Evolutionary conservation across 176 grass and related monocot genomes (phyloP).

Genomic region (Musa itinerans): DNA sequence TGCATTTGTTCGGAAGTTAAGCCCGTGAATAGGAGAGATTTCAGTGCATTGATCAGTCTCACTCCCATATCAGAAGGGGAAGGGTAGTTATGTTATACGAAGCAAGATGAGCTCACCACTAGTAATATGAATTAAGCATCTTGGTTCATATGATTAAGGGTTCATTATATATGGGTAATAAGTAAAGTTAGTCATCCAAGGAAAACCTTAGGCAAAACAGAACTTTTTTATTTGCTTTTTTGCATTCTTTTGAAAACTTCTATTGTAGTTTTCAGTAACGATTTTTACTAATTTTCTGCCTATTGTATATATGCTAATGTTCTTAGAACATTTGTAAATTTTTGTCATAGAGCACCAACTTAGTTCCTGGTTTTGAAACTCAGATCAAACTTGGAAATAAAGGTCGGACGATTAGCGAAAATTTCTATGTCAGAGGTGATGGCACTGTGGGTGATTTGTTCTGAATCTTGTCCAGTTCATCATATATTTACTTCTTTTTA

Average conservation of each 20-base stretch:
- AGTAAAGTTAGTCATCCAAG: too few relatives aligned
- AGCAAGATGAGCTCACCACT: too few relatives aligned
- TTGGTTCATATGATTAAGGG: too few relatives aligned
- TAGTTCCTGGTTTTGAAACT: neutral
- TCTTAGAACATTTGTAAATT: neutral
- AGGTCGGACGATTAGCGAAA: slow-evolving; percentile 18
- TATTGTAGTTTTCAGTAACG: neutral
- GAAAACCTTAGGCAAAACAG: too few relatives aligned
- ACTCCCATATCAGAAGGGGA: too few relatives aligned
- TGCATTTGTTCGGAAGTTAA: too few relatives aligned
- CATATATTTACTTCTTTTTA: neutral
- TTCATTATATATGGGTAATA: too few relatives aligned
- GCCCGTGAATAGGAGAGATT: too few relatives aligned
- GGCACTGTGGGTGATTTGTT: slow-evolving; percentile 11
- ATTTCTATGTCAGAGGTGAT: slow-evolving; percentile 24
- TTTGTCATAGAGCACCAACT: neutral
- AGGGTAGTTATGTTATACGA: too few relatives aligned
- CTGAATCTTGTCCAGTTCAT: neutral
- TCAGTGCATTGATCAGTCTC: too few relatives aligned
- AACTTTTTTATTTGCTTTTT: too few relatives aligned
- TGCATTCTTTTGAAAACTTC: neutral
- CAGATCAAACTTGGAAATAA: slow-evolving; percentile 20
- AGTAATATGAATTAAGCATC: too few relatives aligned
- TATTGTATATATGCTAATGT: neutral
- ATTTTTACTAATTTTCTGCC: neutral